Evolutionary conservation across 2,329 filamentous ascomycete genomes (phyloP).

Genomic region (Ilyonectria mors-panacis): DNA sequence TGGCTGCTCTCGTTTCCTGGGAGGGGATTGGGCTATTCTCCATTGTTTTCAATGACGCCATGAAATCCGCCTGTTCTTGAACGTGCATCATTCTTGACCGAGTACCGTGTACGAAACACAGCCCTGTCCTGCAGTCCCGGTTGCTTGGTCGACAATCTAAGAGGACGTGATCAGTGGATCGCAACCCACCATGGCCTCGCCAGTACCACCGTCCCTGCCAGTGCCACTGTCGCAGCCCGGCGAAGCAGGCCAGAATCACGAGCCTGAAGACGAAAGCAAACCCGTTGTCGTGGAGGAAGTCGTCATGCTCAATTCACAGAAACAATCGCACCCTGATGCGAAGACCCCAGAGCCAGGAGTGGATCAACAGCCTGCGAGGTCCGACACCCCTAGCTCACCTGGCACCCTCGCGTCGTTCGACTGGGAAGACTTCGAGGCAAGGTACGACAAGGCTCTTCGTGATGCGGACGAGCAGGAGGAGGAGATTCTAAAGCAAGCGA

Average conservation of each 20-base stretch:
- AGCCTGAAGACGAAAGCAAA: constrained; percentile 31
- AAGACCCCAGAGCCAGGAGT: constrained; percentile 58
- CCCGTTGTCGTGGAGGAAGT: constrained; percentile 31
- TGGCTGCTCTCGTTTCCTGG: not conserved
- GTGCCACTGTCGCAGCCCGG: constrained; percentile 34
- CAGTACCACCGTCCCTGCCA: constrained; percentile 26
- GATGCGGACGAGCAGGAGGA: constrained; percentile 76
- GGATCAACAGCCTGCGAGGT: constrained; percentile 51
- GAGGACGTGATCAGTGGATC: constrained; percentile 14
- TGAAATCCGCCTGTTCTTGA: not conserved
- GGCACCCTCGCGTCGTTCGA: constrained; percentile 73
- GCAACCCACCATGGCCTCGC: constrained; percentile 35
- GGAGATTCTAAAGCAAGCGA: constrained; percentile 76
- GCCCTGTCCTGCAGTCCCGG: not conserved
- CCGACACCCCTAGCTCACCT: constrained; percentile 64
- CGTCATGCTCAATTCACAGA: constrained; percentile 43
- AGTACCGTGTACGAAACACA: not conserved
- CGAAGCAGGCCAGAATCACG: constrained; percentile 36
- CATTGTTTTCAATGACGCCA: no score
- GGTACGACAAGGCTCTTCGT: constrained; percentile 77
- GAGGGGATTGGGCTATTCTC: not conserved
- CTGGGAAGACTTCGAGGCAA: constrained; percentile 82
- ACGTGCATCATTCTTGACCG: not conserved
- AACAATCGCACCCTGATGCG: constrained; percentile 38
- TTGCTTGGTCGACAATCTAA: constrained; percentile 26